Evolutionary conservation across 1,284 basidiomycete genomes (phyloP).

Genomic region (Heterobasidion annosum): DNA sequence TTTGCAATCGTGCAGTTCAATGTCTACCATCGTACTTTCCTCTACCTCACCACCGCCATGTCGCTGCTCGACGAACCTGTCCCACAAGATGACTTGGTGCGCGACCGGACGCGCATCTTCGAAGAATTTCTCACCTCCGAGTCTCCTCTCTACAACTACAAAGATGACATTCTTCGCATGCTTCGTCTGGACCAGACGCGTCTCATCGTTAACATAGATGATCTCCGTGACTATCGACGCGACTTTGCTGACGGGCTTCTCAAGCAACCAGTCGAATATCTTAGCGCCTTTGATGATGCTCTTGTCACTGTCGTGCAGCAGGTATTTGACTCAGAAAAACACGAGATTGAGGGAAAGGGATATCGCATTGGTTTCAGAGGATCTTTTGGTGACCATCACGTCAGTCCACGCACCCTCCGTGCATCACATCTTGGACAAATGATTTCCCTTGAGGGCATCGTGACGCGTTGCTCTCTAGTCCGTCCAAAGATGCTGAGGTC

Average conservation of each 20-base stretch:
- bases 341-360: constrained; percentile 72
- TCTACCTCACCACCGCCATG: constrained; percentile 31
- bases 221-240: constrained; percentile 90
- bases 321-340: constrained; percentile 74
- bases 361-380: constrained; percentile 93
- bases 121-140: constrained; percentile 84
- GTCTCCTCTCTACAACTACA: constrained; percentile 75
- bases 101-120: constrained; percentile 72
- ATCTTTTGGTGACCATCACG: constrained; percentile 98
- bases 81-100: constrained; percentile 64
- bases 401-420: constrained; percentile 89
- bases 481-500: constrained; percentile 98
- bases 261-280: constrained; percentile 80
- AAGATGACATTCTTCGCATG: constrained; percentile 81
- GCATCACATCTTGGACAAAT: constrained; percentile 90
- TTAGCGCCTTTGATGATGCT: constrained; percentile 91
- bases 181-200: constrained; percentile 80
- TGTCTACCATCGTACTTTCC: constrained; percentile 13
- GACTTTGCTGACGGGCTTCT: constrained; percentile 78
- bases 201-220: constrained; percentile 94
- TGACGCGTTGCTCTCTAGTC: constrained; percentile 96
- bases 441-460: constrained; percentile 97
- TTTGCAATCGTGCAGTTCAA: background rate
- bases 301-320: constrained; percentile 70
- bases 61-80: constrained; percentile 50